phyloP scores from a whole-genome alignment of 2,329 filamentous ascomycete species.

The Thelonectria blattea region DNA sequence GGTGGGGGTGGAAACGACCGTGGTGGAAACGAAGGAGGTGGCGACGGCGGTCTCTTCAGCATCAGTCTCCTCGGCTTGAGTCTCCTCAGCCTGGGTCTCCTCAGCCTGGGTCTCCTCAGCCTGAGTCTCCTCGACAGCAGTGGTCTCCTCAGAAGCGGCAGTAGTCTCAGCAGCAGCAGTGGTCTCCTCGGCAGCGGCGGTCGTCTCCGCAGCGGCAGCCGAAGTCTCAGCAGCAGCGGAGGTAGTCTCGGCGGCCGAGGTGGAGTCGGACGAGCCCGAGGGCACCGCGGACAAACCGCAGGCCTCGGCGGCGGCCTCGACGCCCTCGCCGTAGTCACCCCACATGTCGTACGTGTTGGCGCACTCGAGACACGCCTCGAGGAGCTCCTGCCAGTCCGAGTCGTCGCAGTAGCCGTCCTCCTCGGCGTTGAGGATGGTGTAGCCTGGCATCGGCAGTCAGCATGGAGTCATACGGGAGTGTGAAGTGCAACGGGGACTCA shows the following conservation, averaged over 20 bases:
- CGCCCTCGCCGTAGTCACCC: conserved; percentile 49
- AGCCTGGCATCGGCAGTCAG: conserved; percentile 28
- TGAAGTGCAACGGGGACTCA: conserved; percentile 36
- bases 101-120: conserved; percentile 1
- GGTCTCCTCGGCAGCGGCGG: conserved; percentile 9
- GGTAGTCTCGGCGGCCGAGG: conserved; percentile 19
- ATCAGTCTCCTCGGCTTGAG: conserved; percentile 5
- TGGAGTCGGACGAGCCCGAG: conserved; percentile 16
- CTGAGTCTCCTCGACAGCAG: not conserved
- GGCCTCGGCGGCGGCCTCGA: conserved; percentile 45
- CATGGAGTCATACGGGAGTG: not conserved
- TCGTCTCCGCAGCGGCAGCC: conserved; percentile 3
- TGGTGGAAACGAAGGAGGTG: conserved; percentile 3
- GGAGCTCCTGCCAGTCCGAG: conserved; percentile 48
- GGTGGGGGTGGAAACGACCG: conserved; percentile 3
- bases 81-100: conserved; percentile 3
- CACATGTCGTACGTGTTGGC: conserved; percentile 51
- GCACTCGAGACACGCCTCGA: conserved; percentile 53
- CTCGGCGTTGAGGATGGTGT: conserved; percentile 37
- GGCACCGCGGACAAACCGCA: conserved; percentile 43
- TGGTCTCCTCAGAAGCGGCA: not conserved
- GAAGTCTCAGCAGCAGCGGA: conserved; percentile 2
- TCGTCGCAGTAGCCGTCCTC: conserved; percentile 41
- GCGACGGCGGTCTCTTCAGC: conserved; percentile 2
- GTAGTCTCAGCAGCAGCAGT: conserved; percentile 15